These are phyloP conservation scores for Coniochaeta pulveracea DNA, from an alignment of 2,329 filamentous ascomycete genomes.

Conservation along the genomic window DNA sequence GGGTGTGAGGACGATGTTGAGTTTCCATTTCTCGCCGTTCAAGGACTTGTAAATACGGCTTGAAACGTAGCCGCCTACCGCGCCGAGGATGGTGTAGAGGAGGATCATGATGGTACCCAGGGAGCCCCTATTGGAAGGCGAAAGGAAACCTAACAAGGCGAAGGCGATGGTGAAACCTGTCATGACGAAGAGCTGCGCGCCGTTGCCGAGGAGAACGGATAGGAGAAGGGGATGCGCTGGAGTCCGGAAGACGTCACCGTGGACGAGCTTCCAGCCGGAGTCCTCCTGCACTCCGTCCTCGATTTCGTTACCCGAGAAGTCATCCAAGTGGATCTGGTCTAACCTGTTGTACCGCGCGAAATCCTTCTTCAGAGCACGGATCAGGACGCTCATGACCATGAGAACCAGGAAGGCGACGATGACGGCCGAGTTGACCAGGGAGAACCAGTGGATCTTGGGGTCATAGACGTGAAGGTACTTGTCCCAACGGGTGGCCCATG, in stretches of 20 bases:
- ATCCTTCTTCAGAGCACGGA: constrained; percentile 83
- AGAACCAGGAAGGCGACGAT: constrained; percentile 87
- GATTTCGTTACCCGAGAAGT: constrained; percentile 68
- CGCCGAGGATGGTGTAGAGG: constrained; percentile 86
- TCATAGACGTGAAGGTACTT: constrained; percentile 97
- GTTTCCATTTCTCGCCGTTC: constrained; percentile 86
- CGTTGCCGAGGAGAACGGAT: constrained; percentile 82
- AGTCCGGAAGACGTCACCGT: constrained; percentile 91
- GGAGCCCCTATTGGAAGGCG: constrained; percentile 88
- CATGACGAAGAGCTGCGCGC: constrained; percentile 96
- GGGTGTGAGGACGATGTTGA: constrained; percentile 83
- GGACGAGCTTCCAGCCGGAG: constrained; percentile 96
- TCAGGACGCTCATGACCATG: constrained; percentile 85
- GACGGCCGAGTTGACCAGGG: constrained; percentile 87
- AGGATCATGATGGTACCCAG: constrained; percentile 88
- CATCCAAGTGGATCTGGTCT: constrained; percentile 82
- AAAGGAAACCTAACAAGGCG: constrained; percentile 86
- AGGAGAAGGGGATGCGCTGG: constrained; percentile 75
- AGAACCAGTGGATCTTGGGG: constrained; percentile 98
- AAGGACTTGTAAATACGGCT: constrained; percentile 91
- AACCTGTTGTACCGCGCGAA: constrained; percentile 94
- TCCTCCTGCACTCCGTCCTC: constrained; percentile 96
- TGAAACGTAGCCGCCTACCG: constrained; percentile 83
- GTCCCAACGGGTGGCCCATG: constrained; percentile 97
- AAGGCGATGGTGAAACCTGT: constrained; percentile 88